phyloP scores from a whole-genome alignment of 768 basidiomycete genomes.

The Lactarius sanguifluus region DNA sequence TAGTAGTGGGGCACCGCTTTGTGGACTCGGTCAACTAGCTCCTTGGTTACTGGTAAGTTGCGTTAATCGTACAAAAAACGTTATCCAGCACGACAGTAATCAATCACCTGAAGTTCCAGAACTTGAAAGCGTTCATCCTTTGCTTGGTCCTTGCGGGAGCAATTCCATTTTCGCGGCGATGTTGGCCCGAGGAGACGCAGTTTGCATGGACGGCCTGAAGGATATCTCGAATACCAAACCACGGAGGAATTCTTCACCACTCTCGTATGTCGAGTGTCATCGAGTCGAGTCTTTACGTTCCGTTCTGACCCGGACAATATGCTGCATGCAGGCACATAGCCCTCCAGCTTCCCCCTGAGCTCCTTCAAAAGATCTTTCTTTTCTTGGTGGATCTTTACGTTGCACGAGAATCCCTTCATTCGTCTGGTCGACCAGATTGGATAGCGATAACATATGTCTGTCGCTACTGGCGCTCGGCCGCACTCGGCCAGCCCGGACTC shows the following conservation, averaged over 20 bases:
- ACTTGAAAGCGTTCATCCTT: background rate
- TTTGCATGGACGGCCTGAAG: background rate
- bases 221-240: background rate
- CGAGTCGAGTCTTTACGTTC: background rate
- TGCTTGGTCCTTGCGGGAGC: background rate
- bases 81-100: no score
- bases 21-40: no score
- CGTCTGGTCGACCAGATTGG: slow-evolving; percentile 9
- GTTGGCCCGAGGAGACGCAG: background rate
- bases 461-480: slow-evolving; percentile 19
- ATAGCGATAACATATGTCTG: slow-evolving; percentile 18
- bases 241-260: background rate
- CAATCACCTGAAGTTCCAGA: no score
- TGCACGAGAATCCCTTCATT: background rate
- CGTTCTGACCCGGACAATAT: background rate
- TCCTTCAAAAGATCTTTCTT: slow-evolving; percentile 1
- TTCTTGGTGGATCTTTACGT: background rate
- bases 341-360: slow-evolving; percentile 1
- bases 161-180: background rate
- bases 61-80: no score
- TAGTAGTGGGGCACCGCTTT: no score
- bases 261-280: slow-evolving; percentile 10
- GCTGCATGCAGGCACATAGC: background rate
- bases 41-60: no score
- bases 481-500: slow-evolving; percentile 20